Percentiles rank a stretch among this genome's conserved stretches.
Evolutionary conservation across 2,329 filamentous ascomycete species (phyloP).

Genomic region (Cercospora zeae-maydis): DNA sequence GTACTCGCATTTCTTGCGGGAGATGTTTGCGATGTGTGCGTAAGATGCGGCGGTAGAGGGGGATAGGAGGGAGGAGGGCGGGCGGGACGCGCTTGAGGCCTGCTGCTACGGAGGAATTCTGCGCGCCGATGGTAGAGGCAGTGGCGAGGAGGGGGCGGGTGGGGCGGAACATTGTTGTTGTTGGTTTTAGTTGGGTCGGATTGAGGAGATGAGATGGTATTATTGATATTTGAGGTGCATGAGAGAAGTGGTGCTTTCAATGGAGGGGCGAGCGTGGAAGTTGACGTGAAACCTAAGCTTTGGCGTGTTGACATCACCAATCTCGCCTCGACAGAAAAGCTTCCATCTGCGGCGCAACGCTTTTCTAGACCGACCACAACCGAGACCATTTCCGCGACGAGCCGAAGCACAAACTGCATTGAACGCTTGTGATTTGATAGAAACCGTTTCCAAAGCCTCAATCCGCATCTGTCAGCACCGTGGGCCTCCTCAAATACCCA

Average conservation of each 20-base stretch:
- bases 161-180: conserved; percentile 19
- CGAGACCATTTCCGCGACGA: not conserved
- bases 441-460: not conserved
- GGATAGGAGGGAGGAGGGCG: conserved; percentile 80
- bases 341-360: not conserved
- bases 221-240: not conserved
- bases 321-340: conserved; percentile 10
- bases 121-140: conserved; percentile 33
- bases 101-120: conserved; percentile 20
- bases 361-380: not conserved
- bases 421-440: not conserved
- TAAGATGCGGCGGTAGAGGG: conserved; percentile 81
- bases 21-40: conserved; percentile 80
- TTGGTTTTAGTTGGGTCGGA: not conserved
- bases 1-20: conserved; percentile 66
- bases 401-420: not conserved
- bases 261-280: not conserved
- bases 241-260: not conserved
- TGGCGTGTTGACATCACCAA: conserved; percentile 13
- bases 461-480: not conserved
- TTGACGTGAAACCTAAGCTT: conserved; percentile 5
- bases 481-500: not conserved
- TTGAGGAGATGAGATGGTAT: not conserved
- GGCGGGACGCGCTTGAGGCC: conserved; percentile 46
- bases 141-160: conserved; percentile 33